phyloP scores from a whole-genome alignment of 495 filamentous ascomycete species.

The Lophiotrema nucula region DNA sequence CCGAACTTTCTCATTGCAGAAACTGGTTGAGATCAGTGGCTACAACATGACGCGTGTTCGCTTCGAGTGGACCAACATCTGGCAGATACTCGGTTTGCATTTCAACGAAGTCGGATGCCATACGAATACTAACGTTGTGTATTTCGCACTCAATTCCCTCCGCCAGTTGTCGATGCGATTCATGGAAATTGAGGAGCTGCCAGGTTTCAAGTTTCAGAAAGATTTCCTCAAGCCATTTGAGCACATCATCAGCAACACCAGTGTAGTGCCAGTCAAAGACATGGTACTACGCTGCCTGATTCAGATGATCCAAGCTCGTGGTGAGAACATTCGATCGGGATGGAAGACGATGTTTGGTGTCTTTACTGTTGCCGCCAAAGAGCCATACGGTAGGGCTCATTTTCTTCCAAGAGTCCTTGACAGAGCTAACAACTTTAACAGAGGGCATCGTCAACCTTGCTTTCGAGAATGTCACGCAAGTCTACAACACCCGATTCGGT shows the following conservation, averaged over 20 bases:
- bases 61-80: slow-evolving; percentile 97
- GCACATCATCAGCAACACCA: slow-evolving; percentile 92
- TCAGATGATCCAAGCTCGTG: slow-evolving; percentile 97
- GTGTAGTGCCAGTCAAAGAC: slow-evolving; percentile 87
- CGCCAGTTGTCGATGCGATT: slow-evolving; percentile 97
- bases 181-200: slow-evolving; percentile 95
- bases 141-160: slow-evolving; percentile 92
- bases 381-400: slow-evolving; percentile 69
- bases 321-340: slow-evolving; percentile 92
- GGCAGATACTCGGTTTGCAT: slow-evolving; percentile 92
- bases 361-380: slow-evolving; percentile 90
- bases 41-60: slow-evolving; percentile 99
- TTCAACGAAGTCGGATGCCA: slow-evolving; percentile 98
- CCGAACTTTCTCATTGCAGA: slow-evolving; percentile 93
- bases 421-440: slow-evolving; percentile 43
- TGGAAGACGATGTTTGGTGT: slow-evolving; percentile 99
- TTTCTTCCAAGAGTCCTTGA: not conserved
- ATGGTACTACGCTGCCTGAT: slow-evolving; percentile 96
- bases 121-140: slow-evolving; percentile 90
- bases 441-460: slow-evolving; percentile 95
- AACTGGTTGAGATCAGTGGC: slow-evolving; percentile 96
- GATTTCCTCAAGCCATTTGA: slow-evolving; percentile 98
- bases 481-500: slow-evolving; percentile 97
- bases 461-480: slow-evolving; percentile 92
- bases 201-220: slow-evolving; percentile 99